These are phyloP conservation scores for Yamadazyma dushanensis DNA, from an alignment of 1,139 yeast genomes.

Conservation along the genomic window DNA sequence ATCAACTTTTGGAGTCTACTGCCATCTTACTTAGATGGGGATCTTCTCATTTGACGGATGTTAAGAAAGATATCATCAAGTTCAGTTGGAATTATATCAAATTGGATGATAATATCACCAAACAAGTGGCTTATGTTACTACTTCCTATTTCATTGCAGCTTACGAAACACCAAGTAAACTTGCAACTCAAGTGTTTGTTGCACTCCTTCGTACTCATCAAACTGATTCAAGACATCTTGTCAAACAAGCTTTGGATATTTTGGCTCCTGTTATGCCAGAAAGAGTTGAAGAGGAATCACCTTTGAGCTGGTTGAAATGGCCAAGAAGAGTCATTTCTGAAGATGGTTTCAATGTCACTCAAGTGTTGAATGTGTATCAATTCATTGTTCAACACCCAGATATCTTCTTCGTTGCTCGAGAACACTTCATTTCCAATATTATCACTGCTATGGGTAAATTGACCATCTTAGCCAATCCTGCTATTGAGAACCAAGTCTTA, in stretches of 20 bases:
- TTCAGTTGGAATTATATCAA: conserved; percentile 94
- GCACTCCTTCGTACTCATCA: conserved; percentile 86
- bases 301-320: conserved; percentile 88
- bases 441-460: conserved; percentile 95
- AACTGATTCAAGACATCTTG: conserved; percentile 79
- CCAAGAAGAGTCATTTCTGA: conserved; percentile 91
- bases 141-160: conserved; percentile 85
- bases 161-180: conserved; percentile 85
- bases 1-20: conserved; percentile 80
- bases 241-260: conserved; percentile 82
- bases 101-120: conserved; percentile 83
- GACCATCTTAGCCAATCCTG: conserved; percentile 77
- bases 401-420: conserved; percentile 81
- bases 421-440: conserved; percentile 83
- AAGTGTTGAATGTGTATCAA: conserved; percentile 85
- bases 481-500: conserved; percentile 76
- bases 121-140: conserved; percentile 90
- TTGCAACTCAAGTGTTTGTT: conserved; percentile 90
- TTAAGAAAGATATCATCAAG: conserved; percentile 83
- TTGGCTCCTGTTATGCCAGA: conserved; percentile 86
- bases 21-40: conserved; percentile 74
- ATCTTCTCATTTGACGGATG: conserved; percentile 58
- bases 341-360: conserved; percentile 80
- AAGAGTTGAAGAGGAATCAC: conserved; percentile 61
- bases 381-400: conserved; percentile 87